Evolutionary conservation across 139 green algal species (phyloP).

Genomic region (Astrephomene gubernaculifera): DNA sequence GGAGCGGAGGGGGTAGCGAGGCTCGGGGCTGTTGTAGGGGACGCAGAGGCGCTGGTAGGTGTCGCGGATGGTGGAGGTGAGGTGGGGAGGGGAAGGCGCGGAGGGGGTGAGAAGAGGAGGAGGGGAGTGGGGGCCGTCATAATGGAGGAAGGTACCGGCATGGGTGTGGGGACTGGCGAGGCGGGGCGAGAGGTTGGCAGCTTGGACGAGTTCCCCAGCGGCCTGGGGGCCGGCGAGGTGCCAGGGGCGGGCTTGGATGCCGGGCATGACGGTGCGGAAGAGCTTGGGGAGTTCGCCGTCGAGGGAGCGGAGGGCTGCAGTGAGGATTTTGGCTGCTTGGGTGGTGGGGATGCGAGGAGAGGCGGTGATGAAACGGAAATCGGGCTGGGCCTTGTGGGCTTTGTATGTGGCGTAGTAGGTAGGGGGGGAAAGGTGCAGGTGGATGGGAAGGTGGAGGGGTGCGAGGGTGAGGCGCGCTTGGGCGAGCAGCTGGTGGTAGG

Average conservation of each 20-base stretch:
- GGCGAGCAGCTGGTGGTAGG: neutral
- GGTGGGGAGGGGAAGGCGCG: too few relatives aligned
- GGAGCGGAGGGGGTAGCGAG: too few relatives aligned
- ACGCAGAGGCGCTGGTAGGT: too few relatives aligned
- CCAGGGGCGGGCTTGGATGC: neutral
- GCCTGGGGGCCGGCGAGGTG: neutral
- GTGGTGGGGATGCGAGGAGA: neutral
- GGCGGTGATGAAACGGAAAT: neutral
- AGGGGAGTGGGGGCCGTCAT: too few relatives aligned
- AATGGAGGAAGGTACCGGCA: too few relatives aligned
- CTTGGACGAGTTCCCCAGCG: neutral
- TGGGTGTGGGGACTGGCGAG: too few relatives aligned
- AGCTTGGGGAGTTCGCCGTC: neutral
- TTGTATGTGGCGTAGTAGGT: neutral
- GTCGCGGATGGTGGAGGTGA: too few relatives aligned
- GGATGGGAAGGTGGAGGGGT: neutral
- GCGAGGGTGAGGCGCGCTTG: neutral
- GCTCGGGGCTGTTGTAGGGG: too few relatives aligned
- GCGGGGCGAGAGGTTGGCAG: neutral
- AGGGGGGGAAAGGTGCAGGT: neutral
- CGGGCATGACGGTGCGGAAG: neutral
- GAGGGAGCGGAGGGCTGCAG: neutral
- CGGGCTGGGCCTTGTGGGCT: neutral
- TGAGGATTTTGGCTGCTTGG: neutral
- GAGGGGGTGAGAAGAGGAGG: too few relatives aligned